Percentiles rank a stretch among this genome's conserved stretches.
These are phyloP conservation scores for Solanum infundibuliforme DNA, from an alignment of 257 asterid genomes.

Conservation along the genomic window DNA sequence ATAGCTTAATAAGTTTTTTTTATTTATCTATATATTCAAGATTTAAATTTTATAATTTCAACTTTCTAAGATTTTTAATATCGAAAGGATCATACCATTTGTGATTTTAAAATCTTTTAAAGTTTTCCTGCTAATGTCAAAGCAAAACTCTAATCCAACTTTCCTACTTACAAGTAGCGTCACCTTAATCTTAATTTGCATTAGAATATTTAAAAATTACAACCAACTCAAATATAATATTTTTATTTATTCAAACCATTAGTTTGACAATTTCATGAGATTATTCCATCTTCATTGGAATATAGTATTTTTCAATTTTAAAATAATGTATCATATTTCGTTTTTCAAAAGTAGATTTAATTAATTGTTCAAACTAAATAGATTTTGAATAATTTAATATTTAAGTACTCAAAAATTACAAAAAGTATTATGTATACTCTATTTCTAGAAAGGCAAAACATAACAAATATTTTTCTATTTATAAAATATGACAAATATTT, in stretches of 20 bases:
- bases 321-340: not conserved
- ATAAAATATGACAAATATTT: too few relatives aligned
- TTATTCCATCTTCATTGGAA: not conserved
- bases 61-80: not conserved
- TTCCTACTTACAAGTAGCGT: not conserved
- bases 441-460: not conserved
- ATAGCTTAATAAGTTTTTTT: too few relatives aligned
- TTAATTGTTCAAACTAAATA: not conserved
- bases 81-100: not conserved
- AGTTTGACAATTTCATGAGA: not conserved
- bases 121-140: not conserved
- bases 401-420: too few relatives aligned
- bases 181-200: not conserved
- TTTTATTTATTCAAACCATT: not conserved
- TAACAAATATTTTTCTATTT: too few relatives aligned
- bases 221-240: not conserved
- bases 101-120: not conserved
- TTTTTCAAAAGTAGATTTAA: not conserved
- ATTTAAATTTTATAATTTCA: too few relatives aligned
- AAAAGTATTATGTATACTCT: too few relatives aligned
- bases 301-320: not conserved
- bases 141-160: not conserved
- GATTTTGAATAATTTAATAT: too few relatives aligned
- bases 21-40: too few relatives aligned
- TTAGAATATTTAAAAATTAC: not conserved